phyloP scores from a whole-genome alignment of 164 flowering plant genomes.

The grape (Vitis vinifera) region ASM3070453v1 NC_081822.1:31922501-31923000 shows the following conservation, averaged over 20 bases:
- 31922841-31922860: constrained; percentile 76
- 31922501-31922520: not conserved
- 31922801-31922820: not conserved
- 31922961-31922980: constrained; percentile 76
- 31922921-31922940: constrained; percentile 95
- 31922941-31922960: constrained; percentile 90
- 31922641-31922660: no score
- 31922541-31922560: not conserved
- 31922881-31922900: constrained; percentile 89
- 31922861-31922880: constrained; percentile 93
- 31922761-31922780: no score
- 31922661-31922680: no score
- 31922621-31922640: no score
- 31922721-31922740: no score
- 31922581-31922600: not conserved
- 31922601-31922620: no score
- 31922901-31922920: constrained; percentile 62
- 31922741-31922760: no score
- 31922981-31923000: constrained; percentile 79
- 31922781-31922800: no score
- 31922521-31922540: no score
- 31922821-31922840: constrained; percentile 1
- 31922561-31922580: not conserved
- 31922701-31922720: no score
- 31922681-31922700: no score